Evolutionary conservation across 768 basidiomycete species (phyloP).

Genomic region (Grammothele lineata): DNA sequence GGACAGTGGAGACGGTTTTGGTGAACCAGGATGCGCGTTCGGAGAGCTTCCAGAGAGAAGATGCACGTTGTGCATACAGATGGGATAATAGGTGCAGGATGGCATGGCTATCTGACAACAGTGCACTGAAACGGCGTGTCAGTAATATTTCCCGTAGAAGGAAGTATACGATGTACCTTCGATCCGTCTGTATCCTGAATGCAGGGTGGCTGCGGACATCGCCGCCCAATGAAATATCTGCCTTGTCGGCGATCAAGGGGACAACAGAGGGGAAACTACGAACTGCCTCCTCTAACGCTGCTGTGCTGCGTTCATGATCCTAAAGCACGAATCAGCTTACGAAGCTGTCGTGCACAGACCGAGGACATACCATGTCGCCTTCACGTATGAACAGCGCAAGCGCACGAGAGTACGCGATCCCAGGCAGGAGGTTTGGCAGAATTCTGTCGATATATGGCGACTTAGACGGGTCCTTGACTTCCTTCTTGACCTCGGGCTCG

Average conservation of each 20-base stretch:
- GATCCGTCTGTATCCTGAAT: slow-evolving; percentile 68
- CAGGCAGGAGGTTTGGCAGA: slow-evolving; percentile 55
- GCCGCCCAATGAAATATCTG: slow-evolving; percentile 61
- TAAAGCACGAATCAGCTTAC: neutral
- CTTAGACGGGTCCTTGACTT: slow-evolving; percentile 6
- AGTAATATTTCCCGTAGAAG: too few relatives aligned
- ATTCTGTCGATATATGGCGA: slow-evolving; percentile 33
- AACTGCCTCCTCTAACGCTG: slow-evolving; percentile 71
- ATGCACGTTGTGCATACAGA: slow-evolving; percentile 80
- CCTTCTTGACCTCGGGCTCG: slow-evolving; percentile 16
- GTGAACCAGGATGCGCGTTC: slow-evolving; percentile 63
- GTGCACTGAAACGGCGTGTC: slow-evolving; percentile 10
- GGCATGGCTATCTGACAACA: slow-evolving; percentile 33
- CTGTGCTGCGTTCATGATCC: slow-evolving; percentile 50
- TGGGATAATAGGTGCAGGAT: slow-evolving; percentile 79
- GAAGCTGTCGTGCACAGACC: too few relatives aligned
- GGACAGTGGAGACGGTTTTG: slow-evolving; percentile 43
- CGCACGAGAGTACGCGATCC: slow-evolving; percentile 70
- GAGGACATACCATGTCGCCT: slow-evolving; percentile 24
- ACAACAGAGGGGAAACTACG: slow-evolving; percentile 76
- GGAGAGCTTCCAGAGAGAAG: slow-evolving; percentile 78
- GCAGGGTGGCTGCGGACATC: slow-evolving; percentile 55
- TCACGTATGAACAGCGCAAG: slow-evolving; percentile 49
- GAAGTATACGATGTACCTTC: slow-evolving; percentile 55
- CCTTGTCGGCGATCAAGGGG: slow-evolving; percentile 80